Base-by-base conservation (phyloP, 2,329 filamentous ascomycete genomes). In the Ophiosphaerella herpotricha region DNA sequence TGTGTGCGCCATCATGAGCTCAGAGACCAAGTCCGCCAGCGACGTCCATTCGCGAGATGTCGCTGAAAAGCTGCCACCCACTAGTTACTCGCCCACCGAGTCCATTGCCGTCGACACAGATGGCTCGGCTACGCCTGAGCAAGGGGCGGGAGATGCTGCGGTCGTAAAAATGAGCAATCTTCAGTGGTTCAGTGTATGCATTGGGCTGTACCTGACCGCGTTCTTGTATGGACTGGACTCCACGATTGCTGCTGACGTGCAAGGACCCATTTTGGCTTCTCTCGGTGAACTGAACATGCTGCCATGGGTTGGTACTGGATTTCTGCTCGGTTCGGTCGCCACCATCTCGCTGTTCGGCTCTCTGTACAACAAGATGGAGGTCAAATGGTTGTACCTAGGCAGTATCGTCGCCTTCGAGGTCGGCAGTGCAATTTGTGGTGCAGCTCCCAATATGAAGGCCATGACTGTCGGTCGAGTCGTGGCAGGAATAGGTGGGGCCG, bases 401-500 rank as follows among this genome's bases (percentile, higher is more conserved):
- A 48, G 14, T 18, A 21, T 18, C 16, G 2, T 38, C 35, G 9
- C 21, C 9, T 38, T 38, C 35, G 35, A 38, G 14, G 35, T 18
- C 9, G 35, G 35, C 16, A 18, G 26, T 29, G 26, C 26, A 29
- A 29, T 29, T 29, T 29, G 26, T 23, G 67, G 65, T 41, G 60
- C 55, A 16, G 65, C 68, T 14, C 63, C 64, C 1, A 54, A 36
- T 21, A 71, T 73, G 43, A 57, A 63, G 9, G 57, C 61, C 2
- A 31, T 66, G 39, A 69, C 73, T 37, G 61, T 79, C 12, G 79
- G 79, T 4, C 70, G 79, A 6, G 76, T 71, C n/a, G 66, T 80
- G 29, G 72, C 72, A 36, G 79, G 79, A 31, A 58, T 75, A n/a
- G 78, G 79, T 6, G 78, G 77, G 1, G 59, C 60, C 5, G 78